Conservation (phyloP, 495 filamentous ascomycete species). For the Aspergillus saccharolyticus region DNA sequence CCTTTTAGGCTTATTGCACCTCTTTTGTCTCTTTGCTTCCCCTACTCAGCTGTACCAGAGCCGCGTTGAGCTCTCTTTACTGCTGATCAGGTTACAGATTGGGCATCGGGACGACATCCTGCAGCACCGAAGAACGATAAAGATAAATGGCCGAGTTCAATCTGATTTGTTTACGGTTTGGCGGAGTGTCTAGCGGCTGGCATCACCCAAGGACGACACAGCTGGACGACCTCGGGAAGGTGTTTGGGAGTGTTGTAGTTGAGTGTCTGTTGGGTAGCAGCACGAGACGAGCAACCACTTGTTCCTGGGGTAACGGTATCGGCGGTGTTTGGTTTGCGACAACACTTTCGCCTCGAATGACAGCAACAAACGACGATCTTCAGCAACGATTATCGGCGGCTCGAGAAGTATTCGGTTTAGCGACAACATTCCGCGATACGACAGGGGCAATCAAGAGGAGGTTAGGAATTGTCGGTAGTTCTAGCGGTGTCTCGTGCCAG, state of each 20-base stretch:
- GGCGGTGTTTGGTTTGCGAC: neutral
- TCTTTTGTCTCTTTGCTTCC: neutral
- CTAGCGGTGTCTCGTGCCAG: neutral
- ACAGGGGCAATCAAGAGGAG: neutral
- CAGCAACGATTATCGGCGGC: neutral
- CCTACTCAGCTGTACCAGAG: neutral
- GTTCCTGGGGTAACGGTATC: neutral
- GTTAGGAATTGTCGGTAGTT: neutral
- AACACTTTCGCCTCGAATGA: neutral
- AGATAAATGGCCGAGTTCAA: neutral
- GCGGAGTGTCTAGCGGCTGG: neutral
- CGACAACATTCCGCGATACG: neutral
- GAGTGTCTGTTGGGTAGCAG: neutral
- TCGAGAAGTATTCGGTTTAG: neutral
- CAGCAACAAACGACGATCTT: neutral
- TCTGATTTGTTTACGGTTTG: neutral
- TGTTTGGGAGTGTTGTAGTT: neutral
- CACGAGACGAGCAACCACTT: neutral
- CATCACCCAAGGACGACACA: neutral
- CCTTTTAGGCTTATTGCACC: neutral
- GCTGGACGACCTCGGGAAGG: neutral
- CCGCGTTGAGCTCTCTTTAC: neutral
- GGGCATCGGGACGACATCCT: neutral
- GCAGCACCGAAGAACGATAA: neutral
- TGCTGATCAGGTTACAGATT: neutral